A percentile compares a stretch with the other conserved stretches of the same genome.
Evolutionary conservation across 208 protist genomes (phyloP).

Genomic region (Leishmania major): DNA sequence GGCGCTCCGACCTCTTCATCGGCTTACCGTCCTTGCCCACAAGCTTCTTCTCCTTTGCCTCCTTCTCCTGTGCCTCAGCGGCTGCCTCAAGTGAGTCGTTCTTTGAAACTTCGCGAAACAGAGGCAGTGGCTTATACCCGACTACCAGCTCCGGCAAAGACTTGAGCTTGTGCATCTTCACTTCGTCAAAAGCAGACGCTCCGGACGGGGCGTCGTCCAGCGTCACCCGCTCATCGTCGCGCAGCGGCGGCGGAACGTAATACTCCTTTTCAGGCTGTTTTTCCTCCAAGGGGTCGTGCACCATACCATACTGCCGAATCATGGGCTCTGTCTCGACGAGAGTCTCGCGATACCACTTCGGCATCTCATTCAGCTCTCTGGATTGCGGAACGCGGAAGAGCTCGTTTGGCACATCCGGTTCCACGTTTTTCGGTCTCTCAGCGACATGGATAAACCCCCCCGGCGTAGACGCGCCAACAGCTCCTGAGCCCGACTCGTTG

Average conservation of each 20-base stretch:
- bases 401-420: slow-evolving; percentile 79
- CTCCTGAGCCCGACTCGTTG: background rate
- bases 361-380: slow-evolving; percentile 64
- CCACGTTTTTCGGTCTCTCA: slow-evolving; percentile 53
- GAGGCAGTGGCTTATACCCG: slow-evolving; percentile 83
- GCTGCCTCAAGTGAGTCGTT: slow-evolving; percentile 32
- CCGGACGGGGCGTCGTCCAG: slow-evolving; percentile 73
- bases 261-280: slow-evolving; percentile 44
- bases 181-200: slow-evolving; percentile 84
- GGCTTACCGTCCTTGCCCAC: slow-evolving; percentile 39
- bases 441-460: slow-evolving; percentile 61
- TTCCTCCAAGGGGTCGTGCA: slow-evolving; percentile 81
- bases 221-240: slow-evolving; percentile 66
- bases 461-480: background rate
- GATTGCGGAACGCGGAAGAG: slow-evolving; percentile 67
- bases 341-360: slow-evolving; percentile 79
- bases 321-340: slow-evolving; percentile 82
- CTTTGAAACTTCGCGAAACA: slow-evolving; percentile 75
- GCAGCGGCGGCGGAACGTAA: slow-evolving; percentile 62
- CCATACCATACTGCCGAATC: slow-evolving; percentile 77
- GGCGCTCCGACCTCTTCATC: slow-evolving; percentile 68
- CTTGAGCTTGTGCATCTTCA: slow-evolving; percentile 79
- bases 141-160: slow-evolving; percentile 79
- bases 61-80: slow-evolving; percentile 21
- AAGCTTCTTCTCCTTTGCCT: slow-evolving; percentile 7